Base-by-base conservation (phyloP, 75 land plant genomes). In the Pinus tabuliformis region DNA sequence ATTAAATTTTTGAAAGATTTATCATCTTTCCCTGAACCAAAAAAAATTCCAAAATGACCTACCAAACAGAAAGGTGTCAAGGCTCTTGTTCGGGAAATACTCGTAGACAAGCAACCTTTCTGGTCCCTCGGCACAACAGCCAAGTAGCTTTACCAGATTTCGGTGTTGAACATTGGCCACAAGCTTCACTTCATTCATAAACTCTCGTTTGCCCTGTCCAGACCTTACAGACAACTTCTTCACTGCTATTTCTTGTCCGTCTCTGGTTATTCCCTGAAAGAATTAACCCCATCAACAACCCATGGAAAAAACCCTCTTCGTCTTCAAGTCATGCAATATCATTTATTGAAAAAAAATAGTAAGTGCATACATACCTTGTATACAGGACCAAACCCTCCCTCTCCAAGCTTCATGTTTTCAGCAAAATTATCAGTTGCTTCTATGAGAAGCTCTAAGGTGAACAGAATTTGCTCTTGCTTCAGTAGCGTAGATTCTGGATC, bases 51-150 rank as follows among this genome's bases (percentile, higher is more conserved):
- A 62, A 3, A 13, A 24, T 26, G 36, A 14, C 26, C 30, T 59
- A 78, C 75, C 75, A 57, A 78, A 78, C 3, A 78, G 17, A 37
- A 42, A 21, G 16, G 13, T 18, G 58, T 83, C 58, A 3, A 83
- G 59, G 28, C 85, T 80, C 33, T 72, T 71, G 59, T 80, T 76
- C 26, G 58, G 24, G 8, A 75, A 64, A 59, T 66, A 83, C 68
- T 83, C 85, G 30, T 83, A 83, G 8, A 83, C 83, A 21, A 80
- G 73, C 59, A 83, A 78, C n/a, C 65, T 68, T 56, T 57, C 18
- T 9, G 6, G 58, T 30, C 54, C 58, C 37, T 78, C 79, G 13
- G 3, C n/a, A 18, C 76, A 78, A 76, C 79, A 78, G 4, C 79
- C 79, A 22, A 63, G 14, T 2, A 78, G 61, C 3, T 72, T 20